phyloP scores from a whole-genome alignment of 768 basidiomycete genomes.

The Vishniacozyma victoriae region DNA sequence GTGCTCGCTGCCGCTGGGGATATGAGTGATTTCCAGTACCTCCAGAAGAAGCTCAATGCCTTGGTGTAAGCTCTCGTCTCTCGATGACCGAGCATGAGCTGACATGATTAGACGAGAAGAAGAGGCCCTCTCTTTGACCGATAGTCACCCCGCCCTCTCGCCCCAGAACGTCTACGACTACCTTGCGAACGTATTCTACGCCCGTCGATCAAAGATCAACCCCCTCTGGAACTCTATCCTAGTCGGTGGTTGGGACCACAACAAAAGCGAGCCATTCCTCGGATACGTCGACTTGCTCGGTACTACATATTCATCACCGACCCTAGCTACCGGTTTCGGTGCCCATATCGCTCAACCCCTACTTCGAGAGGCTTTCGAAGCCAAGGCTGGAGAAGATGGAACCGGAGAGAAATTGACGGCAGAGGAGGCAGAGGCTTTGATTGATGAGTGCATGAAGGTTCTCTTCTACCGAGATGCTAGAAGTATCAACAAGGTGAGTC shows the following conservation, averaged over 20 bases:
- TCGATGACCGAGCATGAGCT: not conserved
- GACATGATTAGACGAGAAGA: slow-evolving; percentile 54
- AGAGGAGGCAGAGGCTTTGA: slow-evolving; percentile 68
- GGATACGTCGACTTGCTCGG: slow-evolving; percentile 91
- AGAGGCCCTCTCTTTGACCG: slow-evolving; percentile 52
- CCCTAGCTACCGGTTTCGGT: slow-evolving; percentile 92
- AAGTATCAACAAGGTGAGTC: slow-evolving; percentile 81
- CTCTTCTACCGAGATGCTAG: slow-evolving; percentile 94
- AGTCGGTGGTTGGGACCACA: slow-evolving; percentile 85
- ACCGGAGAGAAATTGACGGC: slow-evolving; percentile 56
- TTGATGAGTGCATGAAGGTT: slow-evolving; percentile 83
- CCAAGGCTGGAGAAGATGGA: slow-evolving; percentile 56
- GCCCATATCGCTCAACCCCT: slow-evolving; percentile 88
- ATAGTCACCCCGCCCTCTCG: slow-evolving; percentile 76
- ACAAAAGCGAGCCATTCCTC: slow-evolving; percentile 64
- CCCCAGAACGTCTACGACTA: slow-evolving; percentile 90
- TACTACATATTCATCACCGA: slow-evolving; percentile 89
- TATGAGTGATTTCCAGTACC: slow-evolving; percentile 94
- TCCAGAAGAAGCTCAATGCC: slow-evolving; percentile 72
- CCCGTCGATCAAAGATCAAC: slow-evolving; percentile 75
- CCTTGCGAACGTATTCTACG: slow-evolving; percentile 84
- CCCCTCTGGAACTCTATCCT: slow-evolving; percentile 93
- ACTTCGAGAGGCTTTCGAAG: slow-evolving; percentile 84
- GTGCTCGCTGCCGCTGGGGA: slow-evolving; percentile 90
- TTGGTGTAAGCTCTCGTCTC: slow-evolving; percentile 54